Percentiles rank a stretch among this genome's conserved stretches.
Conservation (phyloP, 345 rosid genomes). For the Durio zibethinus region DNA sequence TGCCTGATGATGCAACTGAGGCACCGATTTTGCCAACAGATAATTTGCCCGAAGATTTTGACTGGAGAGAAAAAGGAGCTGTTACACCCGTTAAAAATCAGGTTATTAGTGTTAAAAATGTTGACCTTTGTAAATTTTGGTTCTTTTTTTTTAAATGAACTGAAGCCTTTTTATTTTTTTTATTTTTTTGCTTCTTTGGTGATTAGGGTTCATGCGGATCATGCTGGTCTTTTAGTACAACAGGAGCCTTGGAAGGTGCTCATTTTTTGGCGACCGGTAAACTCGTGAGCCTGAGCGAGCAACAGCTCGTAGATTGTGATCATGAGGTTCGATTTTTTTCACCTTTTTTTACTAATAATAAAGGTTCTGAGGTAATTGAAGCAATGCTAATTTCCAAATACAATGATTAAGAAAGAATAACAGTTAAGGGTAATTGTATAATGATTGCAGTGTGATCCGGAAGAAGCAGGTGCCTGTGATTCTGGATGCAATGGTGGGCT, state of each 20-base stretch:
- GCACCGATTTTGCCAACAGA: constrained; percentile 84
- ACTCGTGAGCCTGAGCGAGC: constrained; percentile 95
- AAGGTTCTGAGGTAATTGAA: constrained; percentile 10
- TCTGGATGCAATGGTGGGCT: constrained; percentile 90
- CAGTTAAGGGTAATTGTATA: background rate
- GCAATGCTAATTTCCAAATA: background rate
- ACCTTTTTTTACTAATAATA: background rate
- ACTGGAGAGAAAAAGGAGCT: constrained; percentile 94
- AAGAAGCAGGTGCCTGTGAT: constrained; percentile 70
- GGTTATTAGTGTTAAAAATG: constrained; percentile 26
- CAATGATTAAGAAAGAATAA: background rate
- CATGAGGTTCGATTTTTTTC: constrained; percentile 61
- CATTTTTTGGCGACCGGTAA: constrained; percentile 78
- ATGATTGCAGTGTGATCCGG: constrained; percentile 81
- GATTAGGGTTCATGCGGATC: constrained; percentile 93
- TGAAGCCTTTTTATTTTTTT: too few species aligned
- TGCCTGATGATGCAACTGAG: constrained; percentile 69
- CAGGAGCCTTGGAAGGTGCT: constrained; percentile 97
- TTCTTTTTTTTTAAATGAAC: too few species aligned
- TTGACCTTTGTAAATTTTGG: background rate
- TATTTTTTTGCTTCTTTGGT: background rate
- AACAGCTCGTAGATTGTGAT: constrained; percentile 98
- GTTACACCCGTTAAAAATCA: constrained; percentile 76
- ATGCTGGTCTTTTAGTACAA: constrained; percentile 96
- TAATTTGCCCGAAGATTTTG: constrained; percentile 73